Percentiles rank a stretch among this genome's conserved stretches.
phyloP scores from a whole-genome alignment of 352 stramenopile species.

The Phytophthora rubi region DNA sequence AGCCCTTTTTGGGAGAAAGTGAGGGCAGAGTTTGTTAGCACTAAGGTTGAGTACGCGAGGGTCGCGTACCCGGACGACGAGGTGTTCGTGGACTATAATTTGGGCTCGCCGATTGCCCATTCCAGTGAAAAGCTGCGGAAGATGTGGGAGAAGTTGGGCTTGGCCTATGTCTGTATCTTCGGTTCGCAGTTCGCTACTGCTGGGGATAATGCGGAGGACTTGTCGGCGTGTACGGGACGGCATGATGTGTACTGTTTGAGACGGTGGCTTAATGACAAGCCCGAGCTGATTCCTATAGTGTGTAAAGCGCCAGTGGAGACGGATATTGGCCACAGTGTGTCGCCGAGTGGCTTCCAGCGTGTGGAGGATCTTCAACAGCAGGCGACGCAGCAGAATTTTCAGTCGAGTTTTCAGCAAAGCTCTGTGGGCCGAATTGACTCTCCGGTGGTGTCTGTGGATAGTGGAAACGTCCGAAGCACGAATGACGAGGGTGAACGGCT shows the following conservation, averaged over 20 bases:
- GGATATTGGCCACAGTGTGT: not conserved
- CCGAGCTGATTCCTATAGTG: not conserved
- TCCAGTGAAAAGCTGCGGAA: conserved; percentile 21
- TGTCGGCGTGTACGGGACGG: conserved; percentile 11
- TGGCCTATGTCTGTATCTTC: conserved; percentile 14
- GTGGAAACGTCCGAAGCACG: not conserved
- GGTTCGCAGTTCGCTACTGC: not conserved
- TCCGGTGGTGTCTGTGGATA: not conserved
- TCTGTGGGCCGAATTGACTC: not conserved
- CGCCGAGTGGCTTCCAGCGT: not conserved
- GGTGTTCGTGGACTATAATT: conserved; percentile 13
- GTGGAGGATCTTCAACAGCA: not conserved
- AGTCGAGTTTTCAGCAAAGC: not conserved
- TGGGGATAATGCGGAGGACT: not conserved
- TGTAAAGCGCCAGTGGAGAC: conserved; percentile 2
- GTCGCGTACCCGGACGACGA: conserved; percentile 8
- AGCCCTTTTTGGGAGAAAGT: conserved; percentile 20
- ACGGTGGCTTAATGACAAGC: conserved; percentile 11
- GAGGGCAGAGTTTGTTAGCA: conserved; percentile 12
- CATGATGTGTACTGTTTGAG: conserved; percentile 23
- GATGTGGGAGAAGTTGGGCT: conserved; percentile 22
- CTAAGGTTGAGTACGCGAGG: conserved; percentile 10
- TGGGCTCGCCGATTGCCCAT: conserved; percentile 18
- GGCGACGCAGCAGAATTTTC: not conserved
- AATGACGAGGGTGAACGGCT: conserved; percentile 13